Evolutionary conservation across 352 stramenopile species (phyloP), one percentile per base, ranked within the genome.

Genomic region (Phytopythium ostracodes): DNA sequence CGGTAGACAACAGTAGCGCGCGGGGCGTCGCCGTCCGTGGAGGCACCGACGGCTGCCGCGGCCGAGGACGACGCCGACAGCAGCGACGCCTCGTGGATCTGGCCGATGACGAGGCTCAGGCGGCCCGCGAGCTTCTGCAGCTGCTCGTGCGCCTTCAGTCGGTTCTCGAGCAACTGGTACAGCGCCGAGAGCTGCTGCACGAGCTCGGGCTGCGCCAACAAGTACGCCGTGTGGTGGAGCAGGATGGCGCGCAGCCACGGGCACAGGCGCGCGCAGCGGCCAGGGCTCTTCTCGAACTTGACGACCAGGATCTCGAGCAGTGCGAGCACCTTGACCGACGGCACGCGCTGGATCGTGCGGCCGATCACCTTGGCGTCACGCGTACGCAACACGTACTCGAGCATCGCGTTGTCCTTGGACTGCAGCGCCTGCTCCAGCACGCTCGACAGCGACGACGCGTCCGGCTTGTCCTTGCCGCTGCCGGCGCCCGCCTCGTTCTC

Each of bases 91-190:
- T 89, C 84, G 56, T 95, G 75, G 63, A 95, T 91, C 70, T 95
- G 87, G 20, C 84, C 87, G 25, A 95, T 80, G 27, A 95, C 81
- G 17, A 95, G 65, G 62, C 84, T 89, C 56, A 95, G 66, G 6
- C 87, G 87, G 35, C 87, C 87, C 14, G 84, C 81, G 31, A 95
- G 79, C 71, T 92, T 91, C 71, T 95, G 86, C 61, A 95, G 76
- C 63, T 89, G 79, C 56, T 80, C 76, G 66, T 93, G 84, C 51
- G 92, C 83, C 67, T 91, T 85, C 50, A 95, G 71, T 10, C 86
- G 75, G 51, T 89, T 84, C 67, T 95, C 84, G 17, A 95, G 64
- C 18, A 90, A 83, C 72, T 95, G 87, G 75, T 95, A 95, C 14
- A 95, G 69, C 54, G 77, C 81, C 57, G 82, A 90, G 18, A 95